Conservation (phyloP, 1,284 basidiomycete genomes). For the Hortiboletus rubellus region DNA sequence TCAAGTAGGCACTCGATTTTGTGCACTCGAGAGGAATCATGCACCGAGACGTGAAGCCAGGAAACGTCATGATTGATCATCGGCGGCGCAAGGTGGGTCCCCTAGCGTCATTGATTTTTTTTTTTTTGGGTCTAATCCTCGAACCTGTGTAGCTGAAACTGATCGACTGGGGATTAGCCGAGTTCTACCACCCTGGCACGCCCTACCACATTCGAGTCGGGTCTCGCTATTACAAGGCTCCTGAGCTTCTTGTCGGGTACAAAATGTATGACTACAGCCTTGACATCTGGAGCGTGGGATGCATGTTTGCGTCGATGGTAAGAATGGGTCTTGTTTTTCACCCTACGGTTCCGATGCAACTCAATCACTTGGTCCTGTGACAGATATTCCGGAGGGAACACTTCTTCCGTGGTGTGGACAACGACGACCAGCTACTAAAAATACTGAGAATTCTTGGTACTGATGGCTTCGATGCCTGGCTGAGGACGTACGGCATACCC, state of each 20-base stretch:
- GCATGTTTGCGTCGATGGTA: slow-evolving; percentile 88
- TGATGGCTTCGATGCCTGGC: slow-evolving; percentile 73
- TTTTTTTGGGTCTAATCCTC: not conserved
- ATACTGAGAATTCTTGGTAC: slow-evolving; percentile 88
- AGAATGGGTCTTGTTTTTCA: slow-evolving; percentile 20
- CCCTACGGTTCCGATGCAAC: not conserved
- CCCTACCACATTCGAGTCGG: slow-evolving; percentile 90
- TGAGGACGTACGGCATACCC: slow-evolving; percentile 75
- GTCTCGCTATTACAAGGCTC: slow-evolving; percentile 89
- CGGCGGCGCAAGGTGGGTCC: slow-evolving; percentile 65
- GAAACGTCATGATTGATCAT: slow-evolving; percentile 91
- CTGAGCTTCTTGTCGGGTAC: slow-evolving; percentile 85
- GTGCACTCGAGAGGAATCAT: slow-evolving; percentile 89
- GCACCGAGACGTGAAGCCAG: slow-evolving; percentile 90
- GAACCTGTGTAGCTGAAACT: slow-evolving; percentile 58
- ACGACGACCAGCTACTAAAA: slow-evolving; percentile 87
- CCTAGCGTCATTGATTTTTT: not conserved
- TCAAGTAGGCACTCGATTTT: slow-evolving; percentile 74
- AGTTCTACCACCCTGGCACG: slow-evolving; percentile 87
- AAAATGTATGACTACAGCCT: slow-evolving; percentile 84
- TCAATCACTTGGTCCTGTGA: slow-evolving; percentile 18
- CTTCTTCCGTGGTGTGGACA: slow-evolving; percentile 89
- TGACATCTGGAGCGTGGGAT: slow-evolving; percentile 89
- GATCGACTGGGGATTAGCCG: slow-evolving; percentile 92
- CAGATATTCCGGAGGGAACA: slow-evolving; percentile 86